These are phyloP conservation scores for Aegilops longissima DNA, from an alignment of 176 grass and related monocot genomes.

Conservation along the genomic window DNA sequence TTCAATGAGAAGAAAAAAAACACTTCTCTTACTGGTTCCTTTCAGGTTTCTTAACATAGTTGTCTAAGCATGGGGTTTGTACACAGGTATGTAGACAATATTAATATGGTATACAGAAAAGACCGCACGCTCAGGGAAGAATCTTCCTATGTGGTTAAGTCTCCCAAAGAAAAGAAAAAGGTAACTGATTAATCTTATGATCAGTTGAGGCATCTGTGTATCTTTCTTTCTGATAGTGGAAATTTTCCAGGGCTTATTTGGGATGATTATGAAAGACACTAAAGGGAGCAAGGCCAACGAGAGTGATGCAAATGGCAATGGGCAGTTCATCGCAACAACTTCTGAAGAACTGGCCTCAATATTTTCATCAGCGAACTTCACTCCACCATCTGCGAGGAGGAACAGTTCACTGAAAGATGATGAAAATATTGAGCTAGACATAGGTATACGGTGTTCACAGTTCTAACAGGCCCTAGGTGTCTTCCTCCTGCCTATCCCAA, in stretches of 20 bases:
- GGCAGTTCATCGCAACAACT: constrained; percentile 39
- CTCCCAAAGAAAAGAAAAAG: constrained; percentile 89
- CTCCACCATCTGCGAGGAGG: constrained; percentile 52
- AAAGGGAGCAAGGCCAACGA: constrained; percentile 86
- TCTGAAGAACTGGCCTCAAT: constrained; percentile 61
- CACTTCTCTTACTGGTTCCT: constrained; percentile 14
- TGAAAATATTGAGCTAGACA: constrained; percentile 62
- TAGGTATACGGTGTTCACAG: constrained; percentile 55
- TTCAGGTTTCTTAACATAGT: constrained; percentile 6
- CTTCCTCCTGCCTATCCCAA: too few species aligned
- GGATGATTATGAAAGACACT: constrained; percentile 80
- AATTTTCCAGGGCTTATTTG: constrained; percentile 74
- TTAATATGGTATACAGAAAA: constrained; percentile 72
- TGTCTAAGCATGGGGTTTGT: constrained; percentile 28
- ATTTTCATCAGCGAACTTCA: constrained; percentile 73
- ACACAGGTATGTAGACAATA: constrained; percentile 65
- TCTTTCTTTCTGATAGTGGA: constrained; percentile 22
- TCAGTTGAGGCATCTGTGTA: neutral
- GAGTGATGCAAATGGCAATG: constrained; percentile 45
- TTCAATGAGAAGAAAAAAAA: neutral
- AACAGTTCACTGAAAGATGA: constrained; percentile 56
- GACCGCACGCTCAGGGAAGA: constrained; percentile 47
- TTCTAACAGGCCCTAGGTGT: neutral
- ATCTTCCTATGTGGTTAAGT: constrained; percentile 53
- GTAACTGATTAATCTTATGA: constrained; percentile 46